phyloP scores from a whole-genome alignment of 2,329 filamentous ascomycete species.

The Magnaporthiopsis poae region DNA sequence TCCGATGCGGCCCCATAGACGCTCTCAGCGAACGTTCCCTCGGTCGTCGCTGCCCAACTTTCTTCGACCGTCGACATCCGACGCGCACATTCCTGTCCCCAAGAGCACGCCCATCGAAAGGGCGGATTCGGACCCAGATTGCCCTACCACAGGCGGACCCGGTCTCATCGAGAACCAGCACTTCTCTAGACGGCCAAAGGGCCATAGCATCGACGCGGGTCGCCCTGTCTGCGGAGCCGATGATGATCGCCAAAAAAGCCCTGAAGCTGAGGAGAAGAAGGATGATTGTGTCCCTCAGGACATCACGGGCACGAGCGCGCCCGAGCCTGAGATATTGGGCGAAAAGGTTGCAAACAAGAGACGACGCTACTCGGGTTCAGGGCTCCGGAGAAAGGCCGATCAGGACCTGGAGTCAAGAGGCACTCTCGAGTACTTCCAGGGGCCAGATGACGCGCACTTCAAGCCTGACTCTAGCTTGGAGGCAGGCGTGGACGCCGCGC shows the following conservation, averaged over 20 bases:
- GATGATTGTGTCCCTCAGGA: constrained; percentile 36
- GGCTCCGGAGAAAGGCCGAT: constrained; percentile 61
- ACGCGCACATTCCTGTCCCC: not conserved
- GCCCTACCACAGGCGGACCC: not conserved
- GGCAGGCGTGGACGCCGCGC: constrained; percentile 32
- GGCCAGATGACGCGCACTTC: constrained; percentile 76
- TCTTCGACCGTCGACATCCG: not conserved
- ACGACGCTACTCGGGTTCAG: constrained; percentile 78
- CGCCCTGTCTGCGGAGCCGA: not conserved
- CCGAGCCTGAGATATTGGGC: constrained; percentile 47
- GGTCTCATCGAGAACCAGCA: not conserved
- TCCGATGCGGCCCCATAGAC: constrained; percentile 7
- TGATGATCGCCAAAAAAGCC: not conserved
- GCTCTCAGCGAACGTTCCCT: constrained; percentile 7
- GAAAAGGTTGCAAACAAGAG: constrained; percentile 27
- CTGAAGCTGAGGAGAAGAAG: constrained; percentile 11
- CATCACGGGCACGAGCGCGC: constrained; percentile 54
- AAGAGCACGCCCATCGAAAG: not conserved
- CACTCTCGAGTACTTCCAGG: constrained; percentile 82
- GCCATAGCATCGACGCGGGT: not conserved
- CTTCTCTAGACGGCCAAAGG: not conserved
- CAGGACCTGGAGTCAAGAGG: constrained; percentile 63
- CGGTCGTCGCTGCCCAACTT: constrained; percentile 7
- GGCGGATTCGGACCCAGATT: constrained; percentile 5
- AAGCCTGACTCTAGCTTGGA: constrained; percentile 47